A percentile compares a stretch with the other conserved stretches of the same genome.
Evolutionary conservation across 192 early-diverging fungal species (phyloP).

Genomic region (Spizellomyces sp.): DNA sequence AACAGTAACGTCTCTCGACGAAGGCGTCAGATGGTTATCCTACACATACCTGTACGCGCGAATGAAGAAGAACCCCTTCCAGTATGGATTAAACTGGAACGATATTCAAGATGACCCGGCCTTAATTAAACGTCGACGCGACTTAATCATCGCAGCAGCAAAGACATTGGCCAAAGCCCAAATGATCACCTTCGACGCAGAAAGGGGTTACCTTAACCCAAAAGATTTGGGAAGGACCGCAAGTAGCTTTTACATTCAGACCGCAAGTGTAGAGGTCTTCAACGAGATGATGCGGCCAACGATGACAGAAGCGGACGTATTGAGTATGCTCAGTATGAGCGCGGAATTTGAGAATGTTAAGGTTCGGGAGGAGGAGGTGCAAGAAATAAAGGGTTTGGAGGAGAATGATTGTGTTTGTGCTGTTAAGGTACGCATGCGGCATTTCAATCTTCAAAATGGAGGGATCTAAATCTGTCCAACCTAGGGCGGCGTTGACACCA

Average conservation of each 20-base stretch:
- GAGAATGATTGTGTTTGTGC: conserved; percentile 78
- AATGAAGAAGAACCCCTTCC: conserved; percentile 93
- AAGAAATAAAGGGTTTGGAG: conserved; percentile 76
- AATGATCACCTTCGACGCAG: conserved; percentile 91
- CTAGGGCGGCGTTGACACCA: conserved; percentile 78
- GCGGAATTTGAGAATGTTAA: conserved; percentile 95
- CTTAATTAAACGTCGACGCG: conserved; percentile 76
- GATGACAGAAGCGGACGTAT: conserved; percentile 93
- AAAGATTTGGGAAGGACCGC: conserved; percentile 94
- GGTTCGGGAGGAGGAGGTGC: conserved; percentile 83
- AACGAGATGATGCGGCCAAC: conserved; percentile 81
- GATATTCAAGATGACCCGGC: conserved; percentile 78
- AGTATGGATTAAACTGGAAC: conserved; percentile 85
- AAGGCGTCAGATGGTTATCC: conserved; percentile 94
- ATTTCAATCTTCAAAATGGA: neutral
- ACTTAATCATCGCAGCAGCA: conserved; percentile 80
- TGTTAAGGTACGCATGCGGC: conserved; percentile 64
- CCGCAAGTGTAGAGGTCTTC: conserved; percentile 85
- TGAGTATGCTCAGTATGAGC: conserved; percentile 85
- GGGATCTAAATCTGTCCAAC: neutral
- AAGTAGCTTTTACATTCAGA: conserved; percentile 89
- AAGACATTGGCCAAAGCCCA: conserved; percentile 74
- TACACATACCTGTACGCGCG: conserved; percentile 97
- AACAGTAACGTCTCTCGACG: conserved; percentile 92
- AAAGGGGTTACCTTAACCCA: conserved; percentile 78